Evolutionary conservation across 108 stramenopile genomes (phyloP).

Genomic region (Cyclotella choctawhatcheeana): DNA sequence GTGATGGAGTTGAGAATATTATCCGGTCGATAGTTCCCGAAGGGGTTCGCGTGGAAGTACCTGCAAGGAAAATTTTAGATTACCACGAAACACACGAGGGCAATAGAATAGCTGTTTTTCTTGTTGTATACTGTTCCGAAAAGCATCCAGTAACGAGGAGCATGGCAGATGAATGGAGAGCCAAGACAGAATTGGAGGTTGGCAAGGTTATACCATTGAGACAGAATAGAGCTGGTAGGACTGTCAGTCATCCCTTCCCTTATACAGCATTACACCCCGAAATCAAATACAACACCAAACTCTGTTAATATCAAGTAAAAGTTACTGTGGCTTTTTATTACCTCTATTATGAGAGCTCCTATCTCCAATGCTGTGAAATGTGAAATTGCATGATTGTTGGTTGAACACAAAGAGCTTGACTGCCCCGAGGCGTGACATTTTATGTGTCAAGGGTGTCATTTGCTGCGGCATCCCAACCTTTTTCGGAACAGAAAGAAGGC

Average conservation of each 20-base stretch:
- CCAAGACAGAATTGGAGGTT: slow-evolving; percentile 53
- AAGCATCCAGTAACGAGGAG: slow-evolving; percentile 55
- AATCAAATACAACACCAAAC: slow-evolving; percentile 40
- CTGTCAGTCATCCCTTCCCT: slow-evolving; percentile 76
- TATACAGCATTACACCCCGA: slow-evolving; percentile 52
- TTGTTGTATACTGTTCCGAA: slow-evolving; percentile 78
- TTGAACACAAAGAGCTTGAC: too few relatives aligned
- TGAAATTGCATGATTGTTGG: too few relatives aligned
- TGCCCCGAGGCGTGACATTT: too few relatives aligned
- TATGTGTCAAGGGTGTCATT: too few relatives aligned
- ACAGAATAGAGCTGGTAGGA: slow-evolving; percentile 56
- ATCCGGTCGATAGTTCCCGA: slow-evolving; percentile 55
- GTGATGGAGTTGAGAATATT: slow-evolving; percentile 61
- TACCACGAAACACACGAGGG: slow-evolving; percentile 29
- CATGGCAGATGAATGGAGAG: slow-evolving; percentile 69
- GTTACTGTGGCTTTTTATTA: neutral
- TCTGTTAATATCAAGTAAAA: neutral
- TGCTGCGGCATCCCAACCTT: too few relatives aligned
- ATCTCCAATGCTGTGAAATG: too few relatives aligned
- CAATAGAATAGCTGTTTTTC: slow-evolving; percentile 61
- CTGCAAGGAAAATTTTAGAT: slow-evolving; percentile 50
- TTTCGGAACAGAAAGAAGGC: too few relatives aligned
- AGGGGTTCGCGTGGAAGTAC: slow-evolving; percentile 74
- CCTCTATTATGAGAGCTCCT: too few relatives aligned
- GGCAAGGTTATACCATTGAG: slow-evolving; percentile 57